Conservation (phyloP, 2,329 filamentous ascomycete genomes). For the Leptographium procerum region DNA sequence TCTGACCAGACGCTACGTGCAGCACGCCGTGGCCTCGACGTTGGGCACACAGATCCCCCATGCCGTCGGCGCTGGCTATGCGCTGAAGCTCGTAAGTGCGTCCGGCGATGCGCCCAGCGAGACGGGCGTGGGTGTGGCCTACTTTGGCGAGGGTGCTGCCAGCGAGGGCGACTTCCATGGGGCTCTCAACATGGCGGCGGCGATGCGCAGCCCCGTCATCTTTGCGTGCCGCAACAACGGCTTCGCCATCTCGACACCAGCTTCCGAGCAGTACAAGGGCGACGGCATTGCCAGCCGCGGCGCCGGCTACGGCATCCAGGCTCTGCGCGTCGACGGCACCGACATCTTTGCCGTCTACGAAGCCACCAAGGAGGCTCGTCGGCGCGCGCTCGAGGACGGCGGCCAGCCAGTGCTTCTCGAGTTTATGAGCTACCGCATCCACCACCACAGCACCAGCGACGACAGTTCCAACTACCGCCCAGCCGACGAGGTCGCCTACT, state of each 20-base stretch:
- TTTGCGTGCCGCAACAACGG: slow-evolving; percentile 78
- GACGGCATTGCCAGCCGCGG: slow-evolving; percentile 69
- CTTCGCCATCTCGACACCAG: slow-evolving; percentile 68
- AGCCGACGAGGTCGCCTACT: too few species aligned
- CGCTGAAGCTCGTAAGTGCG: slow-evolving; percentile 61
- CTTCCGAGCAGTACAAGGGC: slow-evolving; percentile 67
- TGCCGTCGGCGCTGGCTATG: slow-evolving; percentile 67
- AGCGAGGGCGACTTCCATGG: slow-evolving; percentile 74
- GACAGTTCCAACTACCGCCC: slow-evolving; percentile 42
- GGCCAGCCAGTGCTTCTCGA: slow-evolving; percentile 79
- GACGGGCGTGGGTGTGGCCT: slow-evolving; percentile 56
- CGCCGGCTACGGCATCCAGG: slow-evolving; percentile 69
- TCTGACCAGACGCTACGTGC: too few species aligned
- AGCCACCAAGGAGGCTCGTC: slow-evolving; percentile 58
- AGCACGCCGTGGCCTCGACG: slow-evolving; percentile 53
- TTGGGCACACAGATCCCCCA: slow-evolving; percentile 71
- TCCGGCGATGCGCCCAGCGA: slow-evolving; percentile 48
- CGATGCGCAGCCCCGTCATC: slow-evolving; percentile 59
- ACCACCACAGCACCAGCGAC: slow-evolving; percentile 86
- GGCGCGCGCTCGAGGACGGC: slow-evolving; percentile 64
- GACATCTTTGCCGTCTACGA: slow-evolving; percentile 68
- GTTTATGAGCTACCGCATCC: slow-evolving; percentile 93
- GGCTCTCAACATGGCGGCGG: slow-evolving; percentile 69
- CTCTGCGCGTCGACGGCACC: slow-evolving; percentile 71
- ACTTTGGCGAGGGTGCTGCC: slow-evolving; percentile 74